Evolutionary conservation across 345 rosid genomes (phyloP), one percentile per base, ranked within the genome.

Genomic region (Rhizophora mangle): DNA sequence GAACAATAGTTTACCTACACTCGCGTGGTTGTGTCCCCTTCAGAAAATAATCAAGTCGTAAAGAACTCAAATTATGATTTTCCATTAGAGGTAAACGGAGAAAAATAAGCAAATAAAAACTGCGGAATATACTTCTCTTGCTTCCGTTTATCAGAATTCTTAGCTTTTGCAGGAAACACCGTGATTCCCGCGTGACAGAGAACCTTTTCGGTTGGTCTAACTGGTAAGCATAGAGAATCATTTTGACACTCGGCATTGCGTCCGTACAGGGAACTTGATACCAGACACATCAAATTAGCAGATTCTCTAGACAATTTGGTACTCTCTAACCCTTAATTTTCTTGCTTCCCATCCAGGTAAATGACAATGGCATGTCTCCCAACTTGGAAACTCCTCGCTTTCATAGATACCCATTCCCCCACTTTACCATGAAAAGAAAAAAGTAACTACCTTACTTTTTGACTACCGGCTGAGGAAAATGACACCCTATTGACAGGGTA

Each of bases 351-450:
- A 43, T 15, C 55, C 57, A 54, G 60, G 65, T 56, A 54, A 72
- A 72, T 75, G 74, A 63, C 64, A 60, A 67, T 27, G 27, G 65
- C 34, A 36, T 59, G 27, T 65, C 57, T 51, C 63, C 72, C 70
- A 47, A 57, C 72, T 72, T 65, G 60, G 64, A 58, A 72, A 57
- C 80, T 69, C 46, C 80, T 69, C 46, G 2, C 37, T 55, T 30
- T 19, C 49, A 65, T 57, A 24, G 49, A 52, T 36, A n/a, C 43
- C 55, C n/a, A 49, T 67, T 20, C 31, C 0, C 51, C 60, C 0
- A 27, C 60, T 56, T 56, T 56, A 22, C 30, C 29, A 20, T 56
- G 60, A 37, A 63, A 68, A 71, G 62, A 27, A 53, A 60, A 60
- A 58, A 49, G 16, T 24, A 0, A 43, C 49, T 43, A 2, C 1